These are phyloP conservation scores for Henningerozyma blattae DNA, from an alignment of 805 yeast genomes.

Conservation along the genomic window DNA sequence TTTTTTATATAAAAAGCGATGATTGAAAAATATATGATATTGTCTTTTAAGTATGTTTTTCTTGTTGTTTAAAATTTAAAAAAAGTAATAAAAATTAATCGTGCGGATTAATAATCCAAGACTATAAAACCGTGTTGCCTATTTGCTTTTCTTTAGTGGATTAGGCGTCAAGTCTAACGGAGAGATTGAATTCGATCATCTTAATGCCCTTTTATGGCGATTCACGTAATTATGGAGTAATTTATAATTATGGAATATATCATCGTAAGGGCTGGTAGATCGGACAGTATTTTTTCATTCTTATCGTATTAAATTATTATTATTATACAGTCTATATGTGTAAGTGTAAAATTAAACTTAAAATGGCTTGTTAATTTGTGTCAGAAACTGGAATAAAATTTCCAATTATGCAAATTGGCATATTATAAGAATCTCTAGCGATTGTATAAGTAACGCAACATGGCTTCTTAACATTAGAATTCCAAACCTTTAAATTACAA, in stretches of 20 bases:
- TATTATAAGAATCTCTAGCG: conserved; percentile 82
- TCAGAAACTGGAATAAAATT: conserved; percentile 70
- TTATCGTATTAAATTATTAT: neutral
- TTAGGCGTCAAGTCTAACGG: conserved; percentile 63
- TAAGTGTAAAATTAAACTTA: neutral
- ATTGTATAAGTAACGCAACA: conserved; percentile 94
- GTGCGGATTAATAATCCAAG: conserved; percentile 64
- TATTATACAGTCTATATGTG: too few relatives aligned
- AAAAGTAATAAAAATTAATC: too few relatives aligned
- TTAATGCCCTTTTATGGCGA: conserved; percentile 44
- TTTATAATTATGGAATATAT: neutral
- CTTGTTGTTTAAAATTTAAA: too few relatives aligned
- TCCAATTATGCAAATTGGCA: conserved; percentile 93
- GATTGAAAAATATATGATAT: too few relatives aligned
- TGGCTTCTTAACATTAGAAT: too few relatives aligned
- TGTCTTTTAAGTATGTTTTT: conserved; percentile 7
- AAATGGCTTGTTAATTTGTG: neutral
- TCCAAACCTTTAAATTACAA: conserved; percentile 63
- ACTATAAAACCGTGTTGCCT: conserved; percentile 67
- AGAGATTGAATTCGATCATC: conserved; percentile 52
- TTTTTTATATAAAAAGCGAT: too few relatives aligned
- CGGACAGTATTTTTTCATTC: conserved; percentile 31
- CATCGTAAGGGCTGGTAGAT: conserved; percentile 55
- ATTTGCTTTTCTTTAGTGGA: conserved; percentile 18
- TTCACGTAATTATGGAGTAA: neutral